Base-by-base conservation (phyloP, 2,329 filamentous ascomycete species). In the Exophiala dermatitidis region DNA sequence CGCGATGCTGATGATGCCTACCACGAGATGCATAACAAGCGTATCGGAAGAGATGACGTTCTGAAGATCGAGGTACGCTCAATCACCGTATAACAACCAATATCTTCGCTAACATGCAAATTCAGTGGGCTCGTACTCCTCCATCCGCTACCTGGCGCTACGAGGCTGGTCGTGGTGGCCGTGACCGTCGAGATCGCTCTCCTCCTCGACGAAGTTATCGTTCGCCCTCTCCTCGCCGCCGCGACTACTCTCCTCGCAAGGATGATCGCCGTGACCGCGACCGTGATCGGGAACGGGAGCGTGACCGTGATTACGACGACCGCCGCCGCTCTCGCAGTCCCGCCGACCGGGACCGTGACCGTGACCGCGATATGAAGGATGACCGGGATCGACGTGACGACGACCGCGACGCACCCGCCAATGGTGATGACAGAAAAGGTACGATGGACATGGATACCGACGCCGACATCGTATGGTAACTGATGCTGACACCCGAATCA, bases 21-120 rank as follows among this genome's bases (percentile, higher is more conserved):
- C 71, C 89, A 98, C 72, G 93, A 98, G 76, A 98, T 98, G 93
- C 93, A 98, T 70, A 97, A 97, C 78, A 96, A 96, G 82, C 89
- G 91, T 63, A 90, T 98, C 64, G 90, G 90, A 45, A 86, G 91
- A 59, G 93, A 98, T 68, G 93, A 98, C 67, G 76, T 95, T 56
- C 71, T 98, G 75, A 98, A 98, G 77, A 97, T 98, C 62, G 93
- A 98, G 82, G 93, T 95, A 74, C 63, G 80, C 63, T 43, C 26
- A 29, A 28, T 28, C 29, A 10, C n/a, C 30, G 12, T 5, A 40
- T 3, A 31, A 34, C n/a, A 31, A 38, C 31, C 9, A 3, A 26
- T 36, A 19, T 41, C 12, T 12, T 32, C 47, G 34, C 42, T 48
- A 12, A 57, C 49, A 31, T 31, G 4, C 8, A 7, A 45, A 7